Conservation (phyloP, 1,139 yeast species). For the Lodderomyces beijingensis region DNA sequence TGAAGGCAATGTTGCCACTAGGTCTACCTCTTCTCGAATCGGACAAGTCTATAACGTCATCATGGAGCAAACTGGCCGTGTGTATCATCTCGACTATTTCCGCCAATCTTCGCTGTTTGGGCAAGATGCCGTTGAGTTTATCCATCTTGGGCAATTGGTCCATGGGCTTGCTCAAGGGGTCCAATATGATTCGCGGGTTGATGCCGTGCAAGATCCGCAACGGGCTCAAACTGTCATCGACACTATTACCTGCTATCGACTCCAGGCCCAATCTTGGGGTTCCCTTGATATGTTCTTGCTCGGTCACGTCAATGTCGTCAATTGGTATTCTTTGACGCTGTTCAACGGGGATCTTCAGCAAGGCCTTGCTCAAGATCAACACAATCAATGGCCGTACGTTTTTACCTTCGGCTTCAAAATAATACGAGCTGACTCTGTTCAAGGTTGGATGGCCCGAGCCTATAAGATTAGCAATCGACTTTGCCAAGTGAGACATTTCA, state of each 20-base stretch:
- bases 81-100: constrained; percentile 98
- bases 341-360: constrained; percentile 68
- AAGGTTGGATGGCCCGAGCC: constrained; percentile 94
- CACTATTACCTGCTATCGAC: constrained; percentile 52
- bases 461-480: constrained; percentile 77
- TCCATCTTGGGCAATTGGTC: constrained; percentile 64
- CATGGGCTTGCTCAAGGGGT: constrained; percentile 82
- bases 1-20: constrained; percentile 88
- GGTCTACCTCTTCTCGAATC: constrained; percentile 90
- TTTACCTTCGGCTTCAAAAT: constrained; percentile 94
- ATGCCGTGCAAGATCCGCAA: constrained; percentile 81
- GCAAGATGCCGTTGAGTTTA: constrained; percentile 65
- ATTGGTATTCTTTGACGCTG: constrained; percentile 62
- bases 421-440: constrained; percentile 85
- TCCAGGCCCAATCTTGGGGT: constrained; percentile 34
- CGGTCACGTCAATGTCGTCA: constrained; percentile 60
- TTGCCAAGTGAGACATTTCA: constrained; percentile 88
- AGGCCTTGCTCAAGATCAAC: constrained; percentile 73
- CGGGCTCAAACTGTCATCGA: constrained; percentile 68
- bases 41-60: constrained; percentile 92
- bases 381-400: constrained; percentile 92
- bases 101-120: constrained; percentile 91
- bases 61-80: constrained; percentile 94
- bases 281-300: constrained; percentile 56
- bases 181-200: constrained; percentile 72